A percentile compares a stretch with the other conserved stretches of the same genome.
Evolutionary conservation across 257 asterid genomes (phyloP).

Genomic region (Mitragyna speciosa): DNA sequence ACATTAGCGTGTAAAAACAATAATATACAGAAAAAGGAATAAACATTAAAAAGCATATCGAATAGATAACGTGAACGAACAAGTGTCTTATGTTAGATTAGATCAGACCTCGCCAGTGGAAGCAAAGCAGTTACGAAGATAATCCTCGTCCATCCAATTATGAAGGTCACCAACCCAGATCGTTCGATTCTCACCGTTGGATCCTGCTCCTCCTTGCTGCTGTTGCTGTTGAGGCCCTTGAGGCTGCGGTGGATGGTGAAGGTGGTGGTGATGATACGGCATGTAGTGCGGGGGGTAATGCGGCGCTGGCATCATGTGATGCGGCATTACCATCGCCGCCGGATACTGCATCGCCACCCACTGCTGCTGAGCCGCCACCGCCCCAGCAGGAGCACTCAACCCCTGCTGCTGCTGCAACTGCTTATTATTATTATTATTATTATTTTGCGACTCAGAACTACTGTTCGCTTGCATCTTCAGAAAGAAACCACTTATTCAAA

Average conservation of each 20-base stretch:
- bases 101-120: slow-evolving; percentile 71
- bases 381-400: slow-evolving; percentile 15
- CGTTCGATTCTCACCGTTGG: slow-evolving; percentile 80
- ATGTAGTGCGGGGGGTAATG: slow-evolving; percentile 62
- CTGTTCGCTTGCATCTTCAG: slow-evolving; percentile 48
- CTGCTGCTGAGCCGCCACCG: slow-evolving; percentile 37
- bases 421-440: slow-evolving; percentile 16
- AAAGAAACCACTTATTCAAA: background rate
- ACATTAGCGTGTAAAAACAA: too few species aligned
- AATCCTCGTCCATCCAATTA: slow-evolving; percentile 98
- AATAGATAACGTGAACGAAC: background rate
- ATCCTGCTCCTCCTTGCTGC: slow-evolving; percentile 52
- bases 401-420: slow-evolving; percentile 20
- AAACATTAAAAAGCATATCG: background rate
- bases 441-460: slow-evolving; percentile 48
- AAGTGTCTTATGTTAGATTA: background rate
- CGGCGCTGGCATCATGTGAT: slow-evolving; percentile 69
- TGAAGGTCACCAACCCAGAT: slow-evolving; percentile 97
- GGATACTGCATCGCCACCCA: slow-evolving; percentile 87
- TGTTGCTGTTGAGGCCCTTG: slow-evolving; percentile 36
- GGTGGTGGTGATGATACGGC: slow-evolving; percentile 63
- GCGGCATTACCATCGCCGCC: slow-evolving; percentile 85
- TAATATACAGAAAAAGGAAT: background rate
- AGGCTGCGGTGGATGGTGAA: slow-evolving; percentile 26
- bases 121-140: slow-evolving; percentile 88